A percentile compares a stretch with the other conserved stretches of the same genome.
Evolutionary conservation across 768 basidiomycete genomes (phyloP).

Genomic region (Mrakia gelida): DNA sequence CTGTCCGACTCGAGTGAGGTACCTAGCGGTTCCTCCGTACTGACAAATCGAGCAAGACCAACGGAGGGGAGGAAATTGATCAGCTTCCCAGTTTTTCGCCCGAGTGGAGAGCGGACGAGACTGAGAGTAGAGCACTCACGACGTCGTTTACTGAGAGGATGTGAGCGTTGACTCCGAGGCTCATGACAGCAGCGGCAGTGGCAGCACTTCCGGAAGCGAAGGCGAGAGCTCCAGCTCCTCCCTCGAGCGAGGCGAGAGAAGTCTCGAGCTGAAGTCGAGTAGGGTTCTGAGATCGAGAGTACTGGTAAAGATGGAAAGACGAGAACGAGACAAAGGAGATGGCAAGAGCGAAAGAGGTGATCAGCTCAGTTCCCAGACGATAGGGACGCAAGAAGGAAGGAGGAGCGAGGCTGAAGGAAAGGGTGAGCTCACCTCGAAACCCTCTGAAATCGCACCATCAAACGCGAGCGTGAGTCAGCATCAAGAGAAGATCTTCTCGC

Average conservation of each 20-base stretch:
- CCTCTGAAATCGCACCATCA: not conserved
- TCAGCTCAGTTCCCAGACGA: not conserved
- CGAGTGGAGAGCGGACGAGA: not conserved
- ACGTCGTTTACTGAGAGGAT: conserved; percentile 20
- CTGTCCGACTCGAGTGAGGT: conserved; percentile 9
- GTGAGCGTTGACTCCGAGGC: conserved; percentile 22
- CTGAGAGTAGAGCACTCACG: not conserved
- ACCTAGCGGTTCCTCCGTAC: conserved; percentile 15
- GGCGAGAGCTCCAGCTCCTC: conserved; percentile 66
- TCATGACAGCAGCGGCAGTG: conserved; percentile 12
- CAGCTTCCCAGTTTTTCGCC: not conserved
- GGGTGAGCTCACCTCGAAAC: not conserved
- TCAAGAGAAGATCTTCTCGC: not conserved
- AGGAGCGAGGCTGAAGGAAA: too few species aligned
- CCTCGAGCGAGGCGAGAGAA: conserved; percentile 75
- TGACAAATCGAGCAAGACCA: not conserved
- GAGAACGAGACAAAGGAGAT: not conserved
- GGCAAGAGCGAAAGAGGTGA: not conserved
- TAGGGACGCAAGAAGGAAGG: not conserved
- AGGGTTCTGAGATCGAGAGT: conserved; percentile 83
- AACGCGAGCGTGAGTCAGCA: not conserved
- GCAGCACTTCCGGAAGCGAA: conserved; percentile 83
- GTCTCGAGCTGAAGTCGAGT: conserved; percentile 75
- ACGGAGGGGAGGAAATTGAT: not conserved
- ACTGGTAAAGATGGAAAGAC: conserved; percentile 51